A percentile compares a stretch with the other conserved stretches of the same genome.
Evolutionary conservation across 2,329 filamentous ascomycete species (phyloP).

Genomic region (Botrytis porri): DNA sequence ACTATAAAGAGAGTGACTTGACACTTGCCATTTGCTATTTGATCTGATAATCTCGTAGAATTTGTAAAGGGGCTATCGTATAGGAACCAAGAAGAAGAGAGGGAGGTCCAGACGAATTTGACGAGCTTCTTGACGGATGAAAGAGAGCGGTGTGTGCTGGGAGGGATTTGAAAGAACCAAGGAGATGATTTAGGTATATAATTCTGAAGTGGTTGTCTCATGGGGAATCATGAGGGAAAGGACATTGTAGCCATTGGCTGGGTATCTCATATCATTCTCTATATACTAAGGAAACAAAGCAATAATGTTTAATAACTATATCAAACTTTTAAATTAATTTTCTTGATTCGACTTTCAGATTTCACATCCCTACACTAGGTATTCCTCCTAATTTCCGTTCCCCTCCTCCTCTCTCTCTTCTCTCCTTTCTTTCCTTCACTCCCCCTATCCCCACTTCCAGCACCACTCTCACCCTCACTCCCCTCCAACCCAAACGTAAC

Average conservation of each 20-base stretch:
- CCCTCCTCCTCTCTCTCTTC: background rate
- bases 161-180: background rate
- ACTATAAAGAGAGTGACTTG: too few relatives aligned
- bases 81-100: background rate
- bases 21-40: too few relatives aligned
- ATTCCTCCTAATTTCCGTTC: background rate
- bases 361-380: background rate
- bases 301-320: background rate
- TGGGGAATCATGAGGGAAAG: too few relatives aligned
- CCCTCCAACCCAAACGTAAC: constrained; percentile 14
- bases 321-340: background rate
- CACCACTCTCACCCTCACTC: too few relatives aligned
- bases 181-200: background rate
- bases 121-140: background rate
- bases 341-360: background rate
- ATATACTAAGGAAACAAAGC: too few relatives aligned
- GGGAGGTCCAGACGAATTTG: background rate
- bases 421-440: background rate
- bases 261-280: too few relatives aligned
- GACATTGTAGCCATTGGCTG: too few relatives aligned
- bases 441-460: background rate
- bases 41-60: background rate
- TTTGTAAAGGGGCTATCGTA: background rate
- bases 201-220: too few relatives aligned
- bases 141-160: background rate